Evolutionary conservation across 257 asterid species (phyloP), one percentile per base, ranked within the genome.

Genomic region (Przewalskia tangutica): DNA sequence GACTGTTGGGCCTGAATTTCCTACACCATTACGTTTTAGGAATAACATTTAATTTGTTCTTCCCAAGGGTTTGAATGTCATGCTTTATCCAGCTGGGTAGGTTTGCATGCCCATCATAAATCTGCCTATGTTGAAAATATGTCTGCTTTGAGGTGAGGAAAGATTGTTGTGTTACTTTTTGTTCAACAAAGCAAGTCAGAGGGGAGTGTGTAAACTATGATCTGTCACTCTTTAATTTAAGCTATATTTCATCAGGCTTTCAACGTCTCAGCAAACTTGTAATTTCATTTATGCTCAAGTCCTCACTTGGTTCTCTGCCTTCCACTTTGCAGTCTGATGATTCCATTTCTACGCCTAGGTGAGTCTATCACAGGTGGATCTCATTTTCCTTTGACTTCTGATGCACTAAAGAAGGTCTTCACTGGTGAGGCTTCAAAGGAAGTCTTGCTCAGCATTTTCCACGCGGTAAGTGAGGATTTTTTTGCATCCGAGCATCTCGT

Each of bases 361-460:
- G 99, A 96, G 88, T 73, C 84, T 58, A 55, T 96, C 66, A 87
- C 97, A 48, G 97, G 97, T 56, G 97, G 97, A 79, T 92, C 97
- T 77, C 98, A 94, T 88, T 96, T 96, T 86, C 91, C 98, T 78
- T 84, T 95, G 70, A 92, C 92, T 60, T 82, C 98, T 62, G 98
- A 94, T 85, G 99, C 99, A 18, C 84, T 96, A 32, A 96, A 93
- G 97, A 96, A 94, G 89, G 97, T 96, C 40, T 89, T 96, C 87
- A 89, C 93, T 38, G 99, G 99, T 64, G 83, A 92, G 84, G 97
- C 99, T 88, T 96, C 99, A 62, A 23, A 32, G 32, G 98, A 94
- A 77, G 89, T 94, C 83, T 64, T 93, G 85, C 90, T 89, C 75
- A 92, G 99, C 92, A 92, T 96, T 77, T 81, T 92, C 70, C 92